Percentiles rank a stretch among this genome's conserved stretches.
Conservation (phyloP, 768 basidiomycete genomes). For the Rhizopogon salebrosus region DNA sequence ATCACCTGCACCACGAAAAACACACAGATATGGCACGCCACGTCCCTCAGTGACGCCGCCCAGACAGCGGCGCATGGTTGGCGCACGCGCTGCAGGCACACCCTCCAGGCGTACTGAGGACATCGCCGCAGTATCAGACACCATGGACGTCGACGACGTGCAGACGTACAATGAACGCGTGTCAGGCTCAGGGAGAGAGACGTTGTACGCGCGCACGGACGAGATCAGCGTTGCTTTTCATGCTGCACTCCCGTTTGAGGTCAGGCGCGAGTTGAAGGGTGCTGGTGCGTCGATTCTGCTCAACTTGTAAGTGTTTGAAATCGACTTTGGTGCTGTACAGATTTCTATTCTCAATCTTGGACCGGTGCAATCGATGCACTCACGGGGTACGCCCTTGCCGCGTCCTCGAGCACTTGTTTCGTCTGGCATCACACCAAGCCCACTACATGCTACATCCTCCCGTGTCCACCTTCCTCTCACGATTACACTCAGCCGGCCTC, state of each 20-base stretch:
- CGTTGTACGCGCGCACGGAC: slow-evolving; percentile 62
- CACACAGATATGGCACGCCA: slow-evolving; percentile 27
- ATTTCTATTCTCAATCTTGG: slow-evolving; percentile 64
- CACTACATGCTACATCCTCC: slow-evolving; percentile 78
- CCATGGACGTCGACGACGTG: slow-evolving; percentile 66
- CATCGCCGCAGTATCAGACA: slow-evolving; percentile 40
- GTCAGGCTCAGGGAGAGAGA: slow-evolving; percentile 23
- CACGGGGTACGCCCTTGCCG: slow-evolving; percentile 72
- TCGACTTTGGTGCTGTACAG: slow-evolving; percentile 28
- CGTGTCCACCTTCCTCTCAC: slow-evolving; percentile 50
- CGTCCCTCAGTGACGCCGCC: slow-evolving; percentile 19
- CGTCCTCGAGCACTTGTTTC: slow-evolving; percentile 70
- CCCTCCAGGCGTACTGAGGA: slow-evolving; percentile 22
- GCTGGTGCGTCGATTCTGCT: slow-evolving; percentile 40
- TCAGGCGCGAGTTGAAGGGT: slow-evolving; percentile 63
- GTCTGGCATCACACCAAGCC: slow-evolving; percentile 82
- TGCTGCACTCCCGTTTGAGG: slow-evolving; percentile 66
- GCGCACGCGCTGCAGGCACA: slow-evolving; percentile 15
- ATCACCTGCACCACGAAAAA: slow-evolving; percentile 56
- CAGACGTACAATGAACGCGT: slow-evolving; percentile 34
- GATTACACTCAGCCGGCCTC: slow-evolving; percentile 41
- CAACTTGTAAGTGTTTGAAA: not conserved
- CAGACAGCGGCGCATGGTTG: slow-evolving; percentile 21
- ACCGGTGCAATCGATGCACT: slow-evolving; percentile 65
- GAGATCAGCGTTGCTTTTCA: slow-evolving; percentile 66